phyloP scores from a whole-genome alignment of 257 asterid genomes.

The Apocynum venetum region DNA sequence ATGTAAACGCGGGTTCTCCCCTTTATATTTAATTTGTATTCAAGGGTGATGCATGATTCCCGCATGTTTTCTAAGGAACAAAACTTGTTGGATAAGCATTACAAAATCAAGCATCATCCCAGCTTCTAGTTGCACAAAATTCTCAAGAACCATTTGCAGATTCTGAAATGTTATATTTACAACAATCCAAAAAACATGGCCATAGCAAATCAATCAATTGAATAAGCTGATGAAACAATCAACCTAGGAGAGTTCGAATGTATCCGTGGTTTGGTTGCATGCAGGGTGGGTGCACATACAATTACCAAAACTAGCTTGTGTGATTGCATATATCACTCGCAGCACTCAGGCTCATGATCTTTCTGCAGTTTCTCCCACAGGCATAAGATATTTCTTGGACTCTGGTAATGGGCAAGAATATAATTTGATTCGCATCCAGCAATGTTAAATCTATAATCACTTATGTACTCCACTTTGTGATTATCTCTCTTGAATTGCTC shows the following conservation, averaged over 20 bases:
- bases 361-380: slow-evolving; percentile 87
- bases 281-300: background rate
- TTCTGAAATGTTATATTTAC: background rate
- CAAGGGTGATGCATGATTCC: background rate
- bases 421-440: slow-evolving; percentile 76
- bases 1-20: background rate
- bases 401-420: slow-evolving; percentile 91
- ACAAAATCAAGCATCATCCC: background rate
- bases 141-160: background rate
- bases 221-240: background rate
- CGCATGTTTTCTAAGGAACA: background rate
- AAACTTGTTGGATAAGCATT: background rate
- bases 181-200: background rate
- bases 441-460: slow-evolving; percentile 60
- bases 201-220: background rate
- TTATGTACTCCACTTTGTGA: slow-evolving; percentile 40
- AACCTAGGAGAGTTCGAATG: background rate
- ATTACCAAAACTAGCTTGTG: background rate
- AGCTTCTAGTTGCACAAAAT: background rate
- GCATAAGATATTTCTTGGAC: slow-evolving; percentile 68
- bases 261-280: background rate
- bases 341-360: slow-evolving; percentile 66
- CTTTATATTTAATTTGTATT: background rate
- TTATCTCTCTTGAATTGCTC: slow-evolving; percentile 51
- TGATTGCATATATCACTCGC: slow-evolving; percentile 36